Evolutionary conservation across 2,329 filamentous ascomycete species (phyloP).

Genomic region (Colletotrichum liriopes): DNA sequence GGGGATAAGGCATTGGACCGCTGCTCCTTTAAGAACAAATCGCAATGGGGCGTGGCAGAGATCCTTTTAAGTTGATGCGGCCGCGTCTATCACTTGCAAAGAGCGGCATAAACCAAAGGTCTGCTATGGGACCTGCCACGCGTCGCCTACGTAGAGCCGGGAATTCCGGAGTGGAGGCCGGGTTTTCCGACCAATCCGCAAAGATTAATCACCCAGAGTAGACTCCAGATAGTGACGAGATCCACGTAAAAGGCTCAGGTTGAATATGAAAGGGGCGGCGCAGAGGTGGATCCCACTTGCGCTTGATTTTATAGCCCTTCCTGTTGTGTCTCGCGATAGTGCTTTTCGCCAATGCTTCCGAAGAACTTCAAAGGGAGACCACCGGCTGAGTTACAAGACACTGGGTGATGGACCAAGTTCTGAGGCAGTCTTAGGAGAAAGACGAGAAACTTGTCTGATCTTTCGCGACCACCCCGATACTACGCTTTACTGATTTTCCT

Average conservation of each 20-base stretch:
- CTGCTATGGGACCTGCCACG: slow-evolving; percentile 2
- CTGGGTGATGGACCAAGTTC: too few species aligned
- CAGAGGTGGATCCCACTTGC: slow-evolving; percentile 13
- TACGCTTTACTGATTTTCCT: too few species aligned
- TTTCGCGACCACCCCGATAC: too few species aligned
- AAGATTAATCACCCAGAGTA: background rate
- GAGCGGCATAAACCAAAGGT: too few species aligned
- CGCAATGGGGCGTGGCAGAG: background rate
- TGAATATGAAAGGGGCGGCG: background rate
- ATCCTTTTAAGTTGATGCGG: background rate
- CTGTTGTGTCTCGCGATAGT: slow-evolving; percentile 6
- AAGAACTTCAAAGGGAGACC: background rate
- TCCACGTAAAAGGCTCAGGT: slow-evolving; percentile 1
- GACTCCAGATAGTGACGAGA: background rate
- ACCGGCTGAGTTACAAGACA: too few species aligned
- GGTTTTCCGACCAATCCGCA: background rate
- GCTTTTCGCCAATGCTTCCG: background rate
- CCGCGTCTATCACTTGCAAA: too few species aligned
- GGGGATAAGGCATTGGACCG: background rate
- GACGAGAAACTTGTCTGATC: too few species aligned
- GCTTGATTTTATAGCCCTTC: slow-evolving; percentile 27
- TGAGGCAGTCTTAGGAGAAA: too few species aligned
- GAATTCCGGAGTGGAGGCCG: background rate
- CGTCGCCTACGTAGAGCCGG: slow-evolving; percentile 1
- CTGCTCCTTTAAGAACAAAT: background rate